These are phyloP conservation scores for Vitis vinifera DNA, from an alignment of 164 flowering plant genomes.

Conservation along the genomic window ASM3070453v1 NC_081819.1:22540001-22540500, in stretches of 20 bases:
- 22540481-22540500: conserved; percentile 60
- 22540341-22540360: conserved; percentile 73
- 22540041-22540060: conserved; percentile 42
- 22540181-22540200: conserved; percentile 64
- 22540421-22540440: conserved; percentile 70
- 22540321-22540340: conserved; percentile 81
- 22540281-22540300: conserved; percentile 41
- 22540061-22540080: conserved; percentile 53
- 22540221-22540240: conserved; percentile 66
- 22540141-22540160: conserved; percentile 91
- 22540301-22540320: conserved; percentile 64
- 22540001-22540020: conserved; percentile 71
- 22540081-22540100: conserved; percentile 65
- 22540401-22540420: conserved; percentile 83
- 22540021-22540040: conserved; percentile 37
- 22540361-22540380: conserved; percentile 80
- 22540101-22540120: conserved; percentile 72
- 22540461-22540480: conserved; percentile 74
- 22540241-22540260: conserved; percentile 74
- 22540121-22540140: conserved; percentile 96
- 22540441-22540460: conserved; percentile 66
- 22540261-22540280: conserved; percentile 55
- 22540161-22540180: conserved; percentile 89
- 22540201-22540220: conserved; percentile 70
- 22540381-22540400: conserved; percentile 88